Evolutionary conservation across 768 basidiomycete genomes (phyloP), one percentile per base, ranked within the genome.

Genomic region (Tricholoma sp.): DNA sequence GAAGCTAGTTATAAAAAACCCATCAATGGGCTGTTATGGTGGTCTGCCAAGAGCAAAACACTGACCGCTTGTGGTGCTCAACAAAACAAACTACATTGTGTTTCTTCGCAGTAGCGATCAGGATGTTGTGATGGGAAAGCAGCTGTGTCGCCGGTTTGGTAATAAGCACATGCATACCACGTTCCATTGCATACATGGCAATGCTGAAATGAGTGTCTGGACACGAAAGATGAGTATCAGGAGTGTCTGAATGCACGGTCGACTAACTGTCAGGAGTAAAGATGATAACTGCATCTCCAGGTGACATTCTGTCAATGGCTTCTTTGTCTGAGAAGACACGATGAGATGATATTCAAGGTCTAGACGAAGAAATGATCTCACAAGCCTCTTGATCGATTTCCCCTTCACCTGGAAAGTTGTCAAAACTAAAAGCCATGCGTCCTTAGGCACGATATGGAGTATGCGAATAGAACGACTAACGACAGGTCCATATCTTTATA

Each of bases 61-160:
- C 71, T 63, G 62, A 84, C 87, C 91, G 83, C 68, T 93, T 94
- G 74, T 94, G 91, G 66, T 96, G 92, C 68, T 97, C 94, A n/a
- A 96, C 94, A 67, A 91, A 93, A 71, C 91, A 93, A 2, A 92
- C 80, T 17, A 95, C 86, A 49, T 86, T 85, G 67, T 93, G 80
- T 70, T 89, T 82, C 63, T 78, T 82, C 32, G 94, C 91, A 10
- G 89, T 82, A 36, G 80, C 77, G 59, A 94, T 84, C 50, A 96
- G 79, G 31, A 81, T 80, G 58, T 82, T 84, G 71, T 97, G 94
- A 67, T 97, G 87, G 52, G 83, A 78, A 54, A 97, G 80, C 15
- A 90, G 77, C 65, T 96, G 87, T 0, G 91, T 93, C 4, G 93
- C 94, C 3, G 94, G 94, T 70, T 96, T 97, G 44, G 94, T 97